Conservation (phyloP, 495 filamentous ascomycete species). For the Gamarada debralockiae region DNA sequence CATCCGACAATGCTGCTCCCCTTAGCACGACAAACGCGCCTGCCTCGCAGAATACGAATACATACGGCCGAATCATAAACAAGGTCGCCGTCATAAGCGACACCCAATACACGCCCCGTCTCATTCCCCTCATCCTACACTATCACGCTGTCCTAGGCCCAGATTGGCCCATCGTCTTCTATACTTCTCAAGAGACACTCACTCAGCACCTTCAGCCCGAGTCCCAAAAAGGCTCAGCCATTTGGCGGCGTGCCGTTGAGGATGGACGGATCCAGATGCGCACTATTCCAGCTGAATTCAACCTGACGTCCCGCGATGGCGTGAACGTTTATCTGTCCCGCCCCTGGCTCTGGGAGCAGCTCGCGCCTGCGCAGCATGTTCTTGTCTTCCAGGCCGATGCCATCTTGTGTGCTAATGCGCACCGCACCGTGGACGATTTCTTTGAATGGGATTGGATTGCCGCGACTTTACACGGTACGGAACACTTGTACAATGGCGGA, state of each 20-base stretch:
- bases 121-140: constrained; percentile 26
- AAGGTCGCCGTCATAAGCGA: constrained; percentile 22
- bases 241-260: too few relatives aligned
- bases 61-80: constrained; percentile 13
- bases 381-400: constrained; percentile 32
- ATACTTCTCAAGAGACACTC: constrained; percentile 17
- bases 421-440: constrained; percentile 28
- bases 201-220: constrained; percentile 13
- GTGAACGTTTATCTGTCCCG: constrained; percentile 14
- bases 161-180: constrained; percentile 28
- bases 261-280: constrained; percentile 16
- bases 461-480: constrained; percentile 19
- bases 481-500: constrained; percentile 28
- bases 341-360: constrained; percentile 28
- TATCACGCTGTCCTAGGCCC: constrained; percentile 28
- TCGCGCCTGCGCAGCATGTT: constrained; percentile 26
- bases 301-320: constrained; percentile 15
- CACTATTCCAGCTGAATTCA: constrained; percentile 12
- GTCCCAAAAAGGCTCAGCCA: constrained; percentile 2
- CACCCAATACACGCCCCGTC: constrained; percentile 12
- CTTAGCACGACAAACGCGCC: too few relatives aligned
- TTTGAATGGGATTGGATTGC: constrained; percentile 30
- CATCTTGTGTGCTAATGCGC: constrained; percentile 28
- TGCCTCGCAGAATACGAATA: too few relatives aligned
- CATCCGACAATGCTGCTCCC: too few relatives aligned